Percentiles rank a stretch among this genome's conserved stretches.
Conservation (phyloP, 1,284 basidiomycete species). For the Waitea zeae region DNA sequence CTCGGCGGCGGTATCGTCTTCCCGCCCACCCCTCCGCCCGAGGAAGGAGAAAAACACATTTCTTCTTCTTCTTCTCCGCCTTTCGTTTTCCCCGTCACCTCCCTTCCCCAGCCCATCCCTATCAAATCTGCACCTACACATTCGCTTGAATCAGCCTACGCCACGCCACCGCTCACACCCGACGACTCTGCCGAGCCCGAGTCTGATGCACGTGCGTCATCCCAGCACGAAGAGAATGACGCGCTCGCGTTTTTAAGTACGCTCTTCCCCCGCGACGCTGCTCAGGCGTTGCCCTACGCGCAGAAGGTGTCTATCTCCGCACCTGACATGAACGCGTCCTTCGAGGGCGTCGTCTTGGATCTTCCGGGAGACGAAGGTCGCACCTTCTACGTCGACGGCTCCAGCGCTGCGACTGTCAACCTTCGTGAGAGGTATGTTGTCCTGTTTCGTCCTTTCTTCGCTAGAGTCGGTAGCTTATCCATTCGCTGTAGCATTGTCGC, state of each 20-base stretch:
- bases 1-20: slow-evolving; percentile 18
- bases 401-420: slow-evolving; percentile 57
- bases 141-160: slow-evolving; percentile 10
- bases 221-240: slow-evolving; percentile 29
- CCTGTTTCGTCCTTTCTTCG: no score
- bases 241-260: slow-evolving; percentile 60
- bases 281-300: slow-evolving; percentile 46
- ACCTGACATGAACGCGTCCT: slow-evolving; percentile 42
- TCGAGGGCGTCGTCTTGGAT: slow-evolving; percentile 61
- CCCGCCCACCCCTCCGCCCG: slow-evolving; percentile 14
- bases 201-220: slow-evolving; percentile 13
- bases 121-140: no score
- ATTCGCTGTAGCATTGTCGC: slow-evolving; percentile 49
- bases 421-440: slow-evolving; percentile 55
- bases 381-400: slow-evolving; percentile 68
- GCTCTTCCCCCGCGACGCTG: slow-evolving; percentile 53
- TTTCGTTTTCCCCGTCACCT: no score
- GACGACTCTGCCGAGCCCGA: slow-evolving; percentile 16
- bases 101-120: no score
- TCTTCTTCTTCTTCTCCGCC: no score
- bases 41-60: slow-evolving; percentile 6
- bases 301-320: slow-evolving; percentile 57
- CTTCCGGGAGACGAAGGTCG: slow-evolving; percentile 42
- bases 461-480: neutral
- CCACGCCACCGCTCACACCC: slow-evolving; percentile 51